phyloP scores from a whole-genome alignment of 345 rosid genomes.

The Streptanthus diversifolius region DNA sequence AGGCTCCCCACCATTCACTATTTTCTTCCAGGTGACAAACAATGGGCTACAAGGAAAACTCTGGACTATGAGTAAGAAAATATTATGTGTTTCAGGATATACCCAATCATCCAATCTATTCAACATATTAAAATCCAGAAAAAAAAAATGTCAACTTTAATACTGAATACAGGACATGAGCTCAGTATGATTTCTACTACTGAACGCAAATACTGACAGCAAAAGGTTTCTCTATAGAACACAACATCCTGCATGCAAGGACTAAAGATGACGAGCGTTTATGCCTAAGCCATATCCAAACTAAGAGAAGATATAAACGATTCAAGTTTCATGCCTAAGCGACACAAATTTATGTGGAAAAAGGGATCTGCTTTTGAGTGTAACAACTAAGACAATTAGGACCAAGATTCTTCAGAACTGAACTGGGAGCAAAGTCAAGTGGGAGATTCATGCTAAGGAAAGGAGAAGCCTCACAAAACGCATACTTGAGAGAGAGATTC shows the following conservation, averaged over 20 bases:
- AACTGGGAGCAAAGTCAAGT: background rate
- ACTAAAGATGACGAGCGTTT: background rate
- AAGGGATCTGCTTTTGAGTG: background rate
- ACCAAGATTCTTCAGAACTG: background rate
- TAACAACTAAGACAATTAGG: background rate
- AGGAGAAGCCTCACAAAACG: background rate
- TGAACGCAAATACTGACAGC: background rate
- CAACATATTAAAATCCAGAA: background rate
- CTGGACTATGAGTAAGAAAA: background rate
- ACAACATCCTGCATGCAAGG: background rate
- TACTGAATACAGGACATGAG: background rate
- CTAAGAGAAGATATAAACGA: background rate
- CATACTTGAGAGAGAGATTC: background rate
- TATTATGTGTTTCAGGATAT: background rate
- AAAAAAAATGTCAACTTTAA: background rate
- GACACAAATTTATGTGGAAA: background rate
- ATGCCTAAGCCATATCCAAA: background rate
- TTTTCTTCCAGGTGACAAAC: conserved; percentile 98
- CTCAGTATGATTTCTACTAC: background rate
- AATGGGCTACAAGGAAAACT: conserved; percentile 59
- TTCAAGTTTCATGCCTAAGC: background rate
- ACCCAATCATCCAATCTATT: background rate
- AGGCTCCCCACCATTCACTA: conserved; percentile 86
- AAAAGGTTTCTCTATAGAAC: background rate
- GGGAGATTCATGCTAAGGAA: background rate